A percentile compares a stretch with the other conserved stretches of the same genome.
Evolutionary conservation across 352 stramenopile genomes (phyloP).

Genomic region (Pythium grandisporangium): DNA sequence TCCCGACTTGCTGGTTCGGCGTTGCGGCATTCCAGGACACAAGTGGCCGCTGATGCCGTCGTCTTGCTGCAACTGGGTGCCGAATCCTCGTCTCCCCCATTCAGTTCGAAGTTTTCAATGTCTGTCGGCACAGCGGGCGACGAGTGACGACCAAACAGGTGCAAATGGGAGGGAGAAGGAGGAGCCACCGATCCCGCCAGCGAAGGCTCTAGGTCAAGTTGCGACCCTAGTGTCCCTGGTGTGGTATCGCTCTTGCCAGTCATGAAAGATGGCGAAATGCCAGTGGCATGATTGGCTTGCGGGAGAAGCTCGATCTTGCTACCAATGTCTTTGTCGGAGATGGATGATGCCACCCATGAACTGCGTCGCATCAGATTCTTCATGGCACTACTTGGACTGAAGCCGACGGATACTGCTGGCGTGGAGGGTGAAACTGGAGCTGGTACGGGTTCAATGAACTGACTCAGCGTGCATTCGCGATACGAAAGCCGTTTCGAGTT

Average conservation of each 20-base stretch:
- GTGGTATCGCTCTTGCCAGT: too few species aligned
- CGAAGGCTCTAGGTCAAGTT: not conserved
- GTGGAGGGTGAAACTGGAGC: slow-evolving; percentile 2
- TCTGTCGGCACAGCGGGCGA: too few species aligned
- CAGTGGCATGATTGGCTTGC: slow-evolving; percentile 2
- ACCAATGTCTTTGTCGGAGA: slow-evolving; percentile 3
- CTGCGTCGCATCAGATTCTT: slow-evolving; percentile 45
- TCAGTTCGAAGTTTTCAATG: too few species aligned
- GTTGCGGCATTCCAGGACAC: too few species aligned
- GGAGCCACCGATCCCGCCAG: not conserved
- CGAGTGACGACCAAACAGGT: too few species aligned
- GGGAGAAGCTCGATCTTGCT: not conserved
- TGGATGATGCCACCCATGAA: slow-evolving; percentile 30
- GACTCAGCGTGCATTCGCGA: slow-evolving; percentile 5
- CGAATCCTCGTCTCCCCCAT: too few species aligned
- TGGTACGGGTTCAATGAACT: not conserved
- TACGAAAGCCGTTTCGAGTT: slow-evolving; percentile 60
- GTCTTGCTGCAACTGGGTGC: too few species aligned
- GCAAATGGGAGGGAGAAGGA: not conserved
- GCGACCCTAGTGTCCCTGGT: not conserved
- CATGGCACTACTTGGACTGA: slow-evolving; percentile 25
- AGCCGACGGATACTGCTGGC: slow-evolving; percentile 3
- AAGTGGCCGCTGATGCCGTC: too few species aligned
- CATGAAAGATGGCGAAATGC: not conserved
- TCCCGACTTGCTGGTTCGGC: too few species aligned